Evolutionary conservation across 1,284 basidiomycete species (phyloP), one percentile per base, ranked within the genome.

Genomic region (Melanopsichium pennsylvanicum): DNA sequence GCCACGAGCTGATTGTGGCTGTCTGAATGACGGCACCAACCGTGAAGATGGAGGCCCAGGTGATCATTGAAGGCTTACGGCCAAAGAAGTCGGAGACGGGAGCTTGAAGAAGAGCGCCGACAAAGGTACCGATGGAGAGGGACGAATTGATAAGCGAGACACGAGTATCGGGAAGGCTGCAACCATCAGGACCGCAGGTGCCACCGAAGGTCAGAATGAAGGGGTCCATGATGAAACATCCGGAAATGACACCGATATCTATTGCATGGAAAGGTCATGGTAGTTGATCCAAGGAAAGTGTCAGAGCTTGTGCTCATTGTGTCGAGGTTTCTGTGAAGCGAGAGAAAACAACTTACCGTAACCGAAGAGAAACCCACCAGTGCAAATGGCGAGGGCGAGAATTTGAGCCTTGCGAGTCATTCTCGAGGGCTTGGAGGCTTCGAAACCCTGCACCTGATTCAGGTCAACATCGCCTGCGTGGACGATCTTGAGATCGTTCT

Each of bases 111-210:
- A 77, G 86, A 36, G 84, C 86, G 67, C 86, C 89, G 61, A 88
- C 85, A 83, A 90, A 90, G 25, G 88, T 90, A 45, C 89, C 89
- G 16, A 86, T 88, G 8, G 86, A 87, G 41, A 90, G 86, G 57
- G 89, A 89, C 36, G 88, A 88, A 37, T 87, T 86, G 70, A 89
- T 85, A 50, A 90, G 83, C 8, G 88, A 88, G 70, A 87, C 84
- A 58, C 85, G 81, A 22, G 84, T n/a, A 39, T 72, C 35, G 9
- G 72, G 60, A 6, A 74, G 57, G 6, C 44, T 16, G 23, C 58
- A 74, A 22, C 52, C 54, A 13, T 45, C 19, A 12, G 51, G 26
- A n/a, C 43, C 49, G 50, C 56, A 66, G 45, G 57, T 38, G 22
- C 41, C 33, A 13, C 72, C 73, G 18, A 75, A 68, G 29, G 54